Evolutionary conservation across 345 rosid species (phyloP).

Genomic region (Salix viminalis): DNA sequence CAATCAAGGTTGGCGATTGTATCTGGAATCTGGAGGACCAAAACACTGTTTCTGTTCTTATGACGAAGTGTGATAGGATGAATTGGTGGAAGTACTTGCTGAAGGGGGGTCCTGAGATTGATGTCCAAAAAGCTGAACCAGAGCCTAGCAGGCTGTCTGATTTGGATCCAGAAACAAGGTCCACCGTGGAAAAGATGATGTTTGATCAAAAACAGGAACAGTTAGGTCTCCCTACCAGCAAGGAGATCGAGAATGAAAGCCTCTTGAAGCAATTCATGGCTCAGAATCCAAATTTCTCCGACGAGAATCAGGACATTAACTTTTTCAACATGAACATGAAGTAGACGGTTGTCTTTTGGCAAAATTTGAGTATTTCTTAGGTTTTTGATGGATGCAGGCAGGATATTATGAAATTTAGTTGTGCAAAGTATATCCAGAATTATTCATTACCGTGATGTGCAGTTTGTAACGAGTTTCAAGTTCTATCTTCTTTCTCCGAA

Average conservation of each 20-base stretch:
- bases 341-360: background rate
- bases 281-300: background rate
- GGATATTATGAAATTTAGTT: background rate
- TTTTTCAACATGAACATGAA: slow-evolving; percentile 6
- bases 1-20: slow-evolving; percentile 14
- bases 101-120: slow-evolving; percentile 23
- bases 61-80: slow-evolving; percentile 22
- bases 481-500: background rate
- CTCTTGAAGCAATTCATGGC: slow-evolving; percentile 21
- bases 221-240: slow-evolving; percentile 25
- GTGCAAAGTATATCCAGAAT: background rate
- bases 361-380: background rate
- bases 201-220: slow-evolving; percentile 28
- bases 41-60: slow-evolving; percentile 13
- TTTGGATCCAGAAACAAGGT: slow-evolving; percentile 19
- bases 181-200: slow-evolving; percentile 31
- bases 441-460: too few species aligned
- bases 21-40: slow-evolving; percentile 30
- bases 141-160: slow-evolving; percentile 25
- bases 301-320: slow-evolving; percentile 7
- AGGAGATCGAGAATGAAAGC: slow-evolving; percentile 21
- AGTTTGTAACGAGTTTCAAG: background rate
- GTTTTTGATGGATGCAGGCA: background rate
- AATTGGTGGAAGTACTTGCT: slow-evolving; percentile 32
- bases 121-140: slow-evolving; percentile 28